Percentiles rank a stretch among this genome's conserved stretches.
Conservation (phyloP, 768 basidiomycete species). For the Rhizopogon sp. region DNA sequence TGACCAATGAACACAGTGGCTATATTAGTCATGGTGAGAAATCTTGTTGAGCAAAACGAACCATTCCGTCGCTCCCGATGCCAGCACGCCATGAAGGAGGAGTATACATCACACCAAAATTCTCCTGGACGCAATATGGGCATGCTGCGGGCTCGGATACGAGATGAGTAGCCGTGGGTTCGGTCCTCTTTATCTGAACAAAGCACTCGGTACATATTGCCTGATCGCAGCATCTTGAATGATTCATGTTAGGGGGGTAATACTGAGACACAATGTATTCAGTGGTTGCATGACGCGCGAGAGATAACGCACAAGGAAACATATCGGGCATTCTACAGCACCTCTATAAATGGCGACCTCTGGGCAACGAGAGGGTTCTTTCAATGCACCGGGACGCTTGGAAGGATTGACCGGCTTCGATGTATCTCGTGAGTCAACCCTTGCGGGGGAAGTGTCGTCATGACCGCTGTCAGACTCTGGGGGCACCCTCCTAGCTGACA, state of each 20-base stretch:
- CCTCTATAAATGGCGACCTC: constrained; percentile 81
- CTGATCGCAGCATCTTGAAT: constrained; percentile 97
- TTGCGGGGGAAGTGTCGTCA: constrained; percentile 26
- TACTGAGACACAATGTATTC: constrained; percentile 54
- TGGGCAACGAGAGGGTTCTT: constrained; percentile 58
- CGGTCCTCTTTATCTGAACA: constrained; percentile 95
- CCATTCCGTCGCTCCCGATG: constrained; percentile 68
- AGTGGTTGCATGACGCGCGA: constrained; percentile 13
- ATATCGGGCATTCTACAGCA: constrained; percentile 95
- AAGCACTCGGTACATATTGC: constrained; percentile 99
- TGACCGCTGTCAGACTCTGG: constrained; percentile 47
- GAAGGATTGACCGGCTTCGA: constrained; percentile 26
- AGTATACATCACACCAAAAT: constrained; percentile 90
- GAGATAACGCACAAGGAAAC: constrained; percentile 76
- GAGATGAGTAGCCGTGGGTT: constrained; percentile 91
- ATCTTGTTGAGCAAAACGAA: constrained; percentile 30
- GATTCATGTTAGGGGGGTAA: constrained; percentile 96
- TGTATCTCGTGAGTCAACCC: constrained; percentile 26
- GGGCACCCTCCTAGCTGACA: constrained; percentile 71
- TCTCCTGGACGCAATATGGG: constrained; percentile 96
- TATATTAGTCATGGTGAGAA: background rate
- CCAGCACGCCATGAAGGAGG: constrained; percentile 80
- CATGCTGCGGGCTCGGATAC: constrained; percentile 97
- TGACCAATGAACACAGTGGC: background rate
- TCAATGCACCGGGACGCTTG: constrained; percentile 54